Conservation (phyloP, 108 stramenopile species). For the Cyclostephanos tholiformis region DNA sequence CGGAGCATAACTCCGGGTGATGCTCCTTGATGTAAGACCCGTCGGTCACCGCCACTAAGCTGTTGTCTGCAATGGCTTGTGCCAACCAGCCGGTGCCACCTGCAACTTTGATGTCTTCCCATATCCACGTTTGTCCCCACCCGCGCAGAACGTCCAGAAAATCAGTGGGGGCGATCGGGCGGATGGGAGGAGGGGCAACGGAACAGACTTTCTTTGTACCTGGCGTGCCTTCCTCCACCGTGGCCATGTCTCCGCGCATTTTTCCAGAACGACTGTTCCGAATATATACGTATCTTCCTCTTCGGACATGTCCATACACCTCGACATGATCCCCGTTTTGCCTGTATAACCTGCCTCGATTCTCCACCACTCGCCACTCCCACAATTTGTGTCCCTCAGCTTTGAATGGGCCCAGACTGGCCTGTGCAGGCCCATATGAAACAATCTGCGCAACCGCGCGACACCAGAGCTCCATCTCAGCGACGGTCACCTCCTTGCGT, state of each 20-base stretch:
- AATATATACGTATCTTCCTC: too few species aligned
- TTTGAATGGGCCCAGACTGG: too few species aligned
- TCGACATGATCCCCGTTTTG: background rate
- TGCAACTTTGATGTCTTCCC: background rate
- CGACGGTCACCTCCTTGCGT: background rate
- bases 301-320: too few species aligned
- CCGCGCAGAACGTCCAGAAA: background rate
- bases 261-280: too few species aligned
- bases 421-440: too few species aligned
- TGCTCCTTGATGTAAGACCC: background rate
- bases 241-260: background rate
- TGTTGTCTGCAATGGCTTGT: too few species aligned
- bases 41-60: too few species aligned
- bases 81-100: background rate
- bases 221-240: background rate
- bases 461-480: too few species aligned
- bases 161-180: background rate
- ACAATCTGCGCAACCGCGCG: too few species aligned
- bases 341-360: too few species aligned
- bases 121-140: conserved; percentile 7
- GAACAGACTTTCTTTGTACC: background rate
- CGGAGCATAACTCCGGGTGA: conserved; percentile 1
- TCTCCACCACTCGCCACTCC: background rate
- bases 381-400: too few species aligned
- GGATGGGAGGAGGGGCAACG: background rate